Evolutionary conservation across 2,329 filamentous ascomycete genomes (phyloP).

Genomic region (Talaromyces pinophilus): DNA sequence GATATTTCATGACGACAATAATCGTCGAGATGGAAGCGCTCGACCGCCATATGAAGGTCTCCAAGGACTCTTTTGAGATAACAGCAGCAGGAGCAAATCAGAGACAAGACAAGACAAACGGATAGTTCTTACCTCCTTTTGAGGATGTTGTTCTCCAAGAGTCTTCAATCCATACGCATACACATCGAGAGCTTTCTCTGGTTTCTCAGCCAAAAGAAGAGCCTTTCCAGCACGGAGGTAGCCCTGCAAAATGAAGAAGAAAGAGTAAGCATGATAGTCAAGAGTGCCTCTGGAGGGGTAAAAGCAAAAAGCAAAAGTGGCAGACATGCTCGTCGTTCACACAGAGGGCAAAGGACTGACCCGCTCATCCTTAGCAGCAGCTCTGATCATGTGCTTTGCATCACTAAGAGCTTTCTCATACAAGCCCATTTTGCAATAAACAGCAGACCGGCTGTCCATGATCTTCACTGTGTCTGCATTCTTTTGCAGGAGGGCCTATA

Average conservation of each 20-base stretch:
- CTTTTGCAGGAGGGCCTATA: constrained; percentile 41
- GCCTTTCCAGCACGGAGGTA: constrained; percentile 59
- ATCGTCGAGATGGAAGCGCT: background rate
- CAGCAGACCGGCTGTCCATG: constrained; percentile 58
- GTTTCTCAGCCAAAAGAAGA: constrained; percentile 50
- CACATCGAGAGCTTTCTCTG: constrained; percentile 56
- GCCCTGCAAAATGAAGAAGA: constrained; percentile 38
- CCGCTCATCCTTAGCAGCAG: constrained; percentile 53
- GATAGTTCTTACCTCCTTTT: constrained; percentile 29
- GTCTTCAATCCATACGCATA: constrained; percentile 61
- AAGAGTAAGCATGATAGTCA: background rate
- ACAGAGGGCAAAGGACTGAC: constrained; percentile 30
- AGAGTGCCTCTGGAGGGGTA: background rate
- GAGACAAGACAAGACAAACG: background rate
- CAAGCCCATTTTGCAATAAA: constrained; percentile 55
- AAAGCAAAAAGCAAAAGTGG: background rate
- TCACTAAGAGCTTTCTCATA: constrained; percentile 56
- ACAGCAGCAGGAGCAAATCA: background rate
- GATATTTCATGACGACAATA: background rate
- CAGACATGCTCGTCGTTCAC: background rate
- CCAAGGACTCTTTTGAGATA: background rate
- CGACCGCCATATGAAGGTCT: too few relatives aligned
- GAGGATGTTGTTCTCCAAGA: constrained; percentile 45
- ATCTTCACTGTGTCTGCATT: constrained; percentile 42
- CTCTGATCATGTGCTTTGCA: constrained; percentile 58